Evolutionary conservation across 768 basidiomycete genomes (phyloP), one percentile per base, ranked within the genome.

Genomic region (Lentinula edodes): DNA sequence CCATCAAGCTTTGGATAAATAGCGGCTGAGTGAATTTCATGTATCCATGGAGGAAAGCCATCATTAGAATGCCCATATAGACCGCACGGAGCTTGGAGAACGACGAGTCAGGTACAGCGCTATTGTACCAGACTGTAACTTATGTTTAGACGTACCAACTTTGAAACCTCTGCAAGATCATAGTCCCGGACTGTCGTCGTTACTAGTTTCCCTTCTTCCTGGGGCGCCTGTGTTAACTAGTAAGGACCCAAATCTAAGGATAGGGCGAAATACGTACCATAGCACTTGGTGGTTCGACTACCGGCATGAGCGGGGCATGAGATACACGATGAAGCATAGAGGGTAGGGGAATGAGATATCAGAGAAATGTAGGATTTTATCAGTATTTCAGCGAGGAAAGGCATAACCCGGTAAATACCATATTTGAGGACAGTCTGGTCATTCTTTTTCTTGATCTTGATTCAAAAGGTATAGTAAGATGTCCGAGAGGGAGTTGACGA

Each of bases 361-460:
- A 51, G 18, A 36, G 41, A 18, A 60, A 5, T 45, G 60, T 48
- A 15, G 65, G 56, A 62, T 61, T 41, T 10, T 2, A 69, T 43
- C 42, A 18, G 6, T n/a, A n/a, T 3, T 28, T 28, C 28, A 28
- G 28, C 28, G 3, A 45, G 15, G 15, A 16, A 18, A n/a, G 16
- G 43, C 43, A 45, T n/a, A 28, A n/a, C 15, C 39, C 43, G 18
- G 15, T 45, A 82, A 84, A 59, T 46, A 89, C 91, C 91, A 76
- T 96, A 99, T 84, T 97, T 99, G 68, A 99, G 80, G 32, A 96
- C 92, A 1, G 93, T 93, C 73, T 89, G 84, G 77, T 99, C 96
- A 69, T 98, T 98, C 85, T 95, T 95, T 69, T 83, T 76, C 82
- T 92, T 95, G 75, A 98, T 86, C 93, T 97, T 65, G 18, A 52